These are phyloP conservation scores for Oehlia diaphana DNA, from an alignment of 192 early-diverging fungal genomes.

Conservation along the genomic window DNA sequence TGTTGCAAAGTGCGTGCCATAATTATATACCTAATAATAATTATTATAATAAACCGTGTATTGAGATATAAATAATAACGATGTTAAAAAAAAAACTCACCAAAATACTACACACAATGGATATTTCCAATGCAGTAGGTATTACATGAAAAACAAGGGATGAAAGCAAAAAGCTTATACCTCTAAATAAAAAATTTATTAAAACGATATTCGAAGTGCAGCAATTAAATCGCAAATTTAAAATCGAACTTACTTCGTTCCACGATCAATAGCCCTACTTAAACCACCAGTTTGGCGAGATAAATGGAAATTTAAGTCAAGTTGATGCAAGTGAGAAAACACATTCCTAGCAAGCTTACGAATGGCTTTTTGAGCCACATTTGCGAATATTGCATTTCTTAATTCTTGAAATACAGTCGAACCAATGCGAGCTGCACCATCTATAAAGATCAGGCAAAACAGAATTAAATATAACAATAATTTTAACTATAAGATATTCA, in stretches of 20 bases:
- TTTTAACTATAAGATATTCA: background rate
- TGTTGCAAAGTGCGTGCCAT: slow-evolving; percentile 54
- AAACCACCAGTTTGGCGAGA: slow-evolving; percentile 95
- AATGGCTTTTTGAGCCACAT: slow-evolving; percentile 93
- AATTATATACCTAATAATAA: slow-evolving; percentile 46
- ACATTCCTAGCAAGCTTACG: slow-evolving; percentile 82
- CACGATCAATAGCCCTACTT: slow-evolving; percentile 94
- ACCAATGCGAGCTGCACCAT: slow-evolving; percentile 88
- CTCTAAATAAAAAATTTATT: slow-evolving; percentile 49
- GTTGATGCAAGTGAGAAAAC: slow-evolving; percentile 84
- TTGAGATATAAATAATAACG: slow-evolving; percentile 45
- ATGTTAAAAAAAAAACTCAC: slow-evolving; percentile 67
- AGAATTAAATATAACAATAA: background rate
- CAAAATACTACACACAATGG: slow-evolving; percentile 93
- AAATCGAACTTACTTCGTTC: slow-evolving; percentile 58
- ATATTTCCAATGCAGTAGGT: slow-evolving; percentile 93
- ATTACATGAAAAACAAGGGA: slow-evolving; percentile 95
- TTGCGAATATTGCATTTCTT: slow-evolving; percentile 91
- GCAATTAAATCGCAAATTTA: background rate
- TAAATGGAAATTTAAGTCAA: slow-evolving; percentile 93
- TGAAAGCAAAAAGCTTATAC: slow-evolving; percentile 95
- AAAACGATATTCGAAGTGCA: too few species aligned
- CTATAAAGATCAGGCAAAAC: slow-evolving; percentile 29
- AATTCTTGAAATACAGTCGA: slow-evolving; percentile 83
- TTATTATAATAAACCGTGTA: slow-evolving; percentile 3